Evolutionary conservation across 352 stramenopile species (phyloP).

Genomic region (Aphanomyces stellatus): DNA sequence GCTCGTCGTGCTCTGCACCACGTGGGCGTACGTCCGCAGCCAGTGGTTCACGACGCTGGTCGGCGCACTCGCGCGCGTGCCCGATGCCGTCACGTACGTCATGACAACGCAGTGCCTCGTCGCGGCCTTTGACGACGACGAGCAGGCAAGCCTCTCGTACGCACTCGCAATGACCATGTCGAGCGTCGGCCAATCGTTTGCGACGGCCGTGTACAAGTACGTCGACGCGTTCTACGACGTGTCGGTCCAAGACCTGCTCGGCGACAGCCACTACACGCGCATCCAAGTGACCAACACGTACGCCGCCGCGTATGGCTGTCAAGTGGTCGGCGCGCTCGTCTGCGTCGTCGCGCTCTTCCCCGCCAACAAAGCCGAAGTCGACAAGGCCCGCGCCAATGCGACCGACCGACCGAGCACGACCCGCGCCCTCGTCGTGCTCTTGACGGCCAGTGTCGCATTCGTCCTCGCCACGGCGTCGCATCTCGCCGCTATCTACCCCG

Average conservation of each 20-base stretch:
- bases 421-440: slow-evolving; percentile 33
- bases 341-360: slow-evolving; percentile 42
- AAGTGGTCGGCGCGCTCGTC: slow-evolving; percentile 42
- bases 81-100: slow-evolving; percentile 38
- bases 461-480: slow-evolving; percentile 33
- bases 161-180: slow-evolving; percentile 44
- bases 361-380: slow-evolving; percentile 54
- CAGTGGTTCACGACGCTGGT: slow-evolving; percentile 44
- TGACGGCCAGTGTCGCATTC: slow-evolving; percentile 22
- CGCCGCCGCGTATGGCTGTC: not conserved
- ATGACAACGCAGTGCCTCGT: slow-evolving; percentile 51
- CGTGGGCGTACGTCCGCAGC: slow-evolving; percentile 37
- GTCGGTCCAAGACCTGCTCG: slow-evolving; percentile 37
- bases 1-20: slow-evolving; percentile 37
- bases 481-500: slow-evolving; percentile 46
- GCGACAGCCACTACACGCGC: slow-evolving; percentile 35
- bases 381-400: slow-evolving; percentile 57
- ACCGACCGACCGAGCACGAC: slow-evolving; percentile 33
- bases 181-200: slow-evolving; percentile 30
- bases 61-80: slow-evolving; percentile 36
- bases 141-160: slow-evolving; percentile 61
- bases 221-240: slow-evolving; percentile 40
- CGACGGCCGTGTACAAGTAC: slow-evolving; percentile 40
- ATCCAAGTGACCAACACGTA: slow-evolving; percentile 25
- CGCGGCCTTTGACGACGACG: slow-evolving; percentile 51